phyloP scores from a whole-genome alignment of 2,329 filamentous ascomycete genomes.

The Lasiodiplodia hormozganensis region DNA sequence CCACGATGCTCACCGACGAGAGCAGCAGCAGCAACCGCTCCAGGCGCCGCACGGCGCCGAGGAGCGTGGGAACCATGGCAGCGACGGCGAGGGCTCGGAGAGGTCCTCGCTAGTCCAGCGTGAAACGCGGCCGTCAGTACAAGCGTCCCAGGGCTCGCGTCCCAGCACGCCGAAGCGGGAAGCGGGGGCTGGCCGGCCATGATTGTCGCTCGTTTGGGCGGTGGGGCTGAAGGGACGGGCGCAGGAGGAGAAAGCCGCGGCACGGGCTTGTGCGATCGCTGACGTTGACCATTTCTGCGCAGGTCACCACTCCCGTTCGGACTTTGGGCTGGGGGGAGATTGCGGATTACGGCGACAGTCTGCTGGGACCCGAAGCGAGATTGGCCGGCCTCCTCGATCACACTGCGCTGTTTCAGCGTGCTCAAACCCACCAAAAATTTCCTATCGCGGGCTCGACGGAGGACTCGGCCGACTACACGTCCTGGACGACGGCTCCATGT shows the following conservation, averaged over 20 bases:
- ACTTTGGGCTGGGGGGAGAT: slow-evolving; percentile 28
- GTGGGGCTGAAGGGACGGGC: slow-evolving; percentile 12
- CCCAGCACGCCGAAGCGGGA: slow-evolving; percentile 28
- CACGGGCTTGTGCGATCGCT: slow-evolving; percentile 21
- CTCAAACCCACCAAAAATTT: slow-evolving; percentile 21
- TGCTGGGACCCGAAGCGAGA: slow-evolving; percentile 25
- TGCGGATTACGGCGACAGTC: slow-evolving; percentile 21
- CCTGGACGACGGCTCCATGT: background rate
- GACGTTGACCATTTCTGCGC: slow-evolving; percentile 20
- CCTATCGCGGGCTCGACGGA: slow-evolving; percentile 7
- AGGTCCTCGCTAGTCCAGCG: slow-evolving; percentile 26
- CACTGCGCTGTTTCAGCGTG: slow-evolving; percentile 26
- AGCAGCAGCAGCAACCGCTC: background rate
- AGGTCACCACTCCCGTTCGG: slow-evolving; percentile 22
- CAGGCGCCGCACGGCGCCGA: slow-evolving; percentile 16
- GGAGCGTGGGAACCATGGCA: slow-evolving; percentile 8
- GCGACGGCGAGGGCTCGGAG: slow-evolving; percentile 17
- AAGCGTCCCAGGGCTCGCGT: slow-evolving; percentile 21
- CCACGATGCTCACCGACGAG: slow-evolving; percentile 24
- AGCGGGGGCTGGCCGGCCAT: slow-evolving; percentile 16
- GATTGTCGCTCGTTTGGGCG: slow-evolving; percentile 5
- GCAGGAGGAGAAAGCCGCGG: slow-evolving; percentile 2
- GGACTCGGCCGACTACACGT: slow-evolving; percentile 6
- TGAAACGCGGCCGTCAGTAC: slow-evolving; percentile 21
- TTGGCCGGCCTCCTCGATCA: slow-evolving; percentile 28